phyloP scores from a whole-genome alignment of 805 yeast genomes.

The Wickerhamomyces strasburgensis region DNA sequence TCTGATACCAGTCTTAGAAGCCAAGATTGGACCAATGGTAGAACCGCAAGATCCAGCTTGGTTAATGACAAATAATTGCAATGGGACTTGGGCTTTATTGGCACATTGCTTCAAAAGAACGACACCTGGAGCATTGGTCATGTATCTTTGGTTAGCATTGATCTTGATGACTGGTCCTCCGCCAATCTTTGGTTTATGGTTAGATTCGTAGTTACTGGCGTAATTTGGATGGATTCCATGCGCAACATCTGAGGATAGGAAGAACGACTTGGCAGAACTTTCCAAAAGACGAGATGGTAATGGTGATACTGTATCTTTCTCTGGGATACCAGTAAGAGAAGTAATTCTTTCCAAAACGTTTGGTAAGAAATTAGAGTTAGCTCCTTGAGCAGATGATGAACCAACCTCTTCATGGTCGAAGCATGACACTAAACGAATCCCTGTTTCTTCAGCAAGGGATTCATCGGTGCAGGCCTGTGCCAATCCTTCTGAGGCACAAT shows the following conservation, averaged over 20 bases:
- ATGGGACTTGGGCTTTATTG: slow-evolving; percentile 61
- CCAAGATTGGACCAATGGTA: slow-evolving; percentile 91
- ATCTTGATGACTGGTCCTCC: slow-evolving; percentile 89
- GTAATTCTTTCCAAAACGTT: slow-evolving; percentile 70
- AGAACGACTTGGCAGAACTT: slow-evolving; percentile 71
- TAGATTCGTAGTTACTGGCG: slow-evolving; percentile 63
- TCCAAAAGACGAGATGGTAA: slow-evolving; percentile 42
- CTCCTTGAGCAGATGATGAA: slow-evolving; percentile 92
- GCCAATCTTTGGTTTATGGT: slow-evolving; percentile 78
- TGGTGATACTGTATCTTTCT: slow-evolving; percentile 19
- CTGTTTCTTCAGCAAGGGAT: slow-evolving; percentile 40
- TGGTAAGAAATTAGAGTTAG: slow-evolving; percentile 86
- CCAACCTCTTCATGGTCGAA: slow-evolving; percentile 98
- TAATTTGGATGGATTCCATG: slow-evolving; percentile 97
- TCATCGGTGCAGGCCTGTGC: slow-evolving; percentile 42
- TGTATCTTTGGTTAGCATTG: slow-evolving; percentile 93
- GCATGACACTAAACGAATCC: slow-evolving; percentile 70
- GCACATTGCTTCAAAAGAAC: slow-evolving; percentile 74
- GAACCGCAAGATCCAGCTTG: slow-evolving; percentile 95
- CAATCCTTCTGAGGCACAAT: slow-evolving; percentile 68
- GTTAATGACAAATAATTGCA: slow-evolving; percentile 88
- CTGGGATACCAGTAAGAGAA: slow-evolving; percentile 31
- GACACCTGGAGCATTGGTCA: slow-evolving; percentile 88
- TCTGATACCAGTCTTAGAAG: slow-evolving; percentile 81
- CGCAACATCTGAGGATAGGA: slow-evolving; percentile 92